Percentiles rank a stretch among this genome's conserved stretches.
Conservation (phyloP, 1,284 basidiomycete genomes). For the Boletus semigastroideus region DNA sequence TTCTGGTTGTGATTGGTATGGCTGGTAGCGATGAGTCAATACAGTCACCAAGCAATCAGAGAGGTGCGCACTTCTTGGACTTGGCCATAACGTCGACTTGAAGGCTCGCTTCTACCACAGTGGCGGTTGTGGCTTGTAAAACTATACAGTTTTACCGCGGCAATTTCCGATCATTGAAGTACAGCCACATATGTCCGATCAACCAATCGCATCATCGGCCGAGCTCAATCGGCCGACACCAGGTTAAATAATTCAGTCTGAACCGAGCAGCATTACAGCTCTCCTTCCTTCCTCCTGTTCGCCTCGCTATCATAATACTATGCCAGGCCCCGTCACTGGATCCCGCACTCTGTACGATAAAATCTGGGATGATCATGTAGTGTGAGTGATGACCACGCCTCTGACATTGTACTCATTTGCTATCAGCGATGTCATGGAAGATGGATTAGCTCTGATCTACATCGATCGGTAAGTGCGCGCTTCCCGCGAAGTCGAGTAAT, state of each 20-base stretch:
- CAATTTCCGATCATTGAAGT: slow-evolving; percentile 15
- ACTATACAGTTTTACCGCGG: slow-evolving; percentile 38
- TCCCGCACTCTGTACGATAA: slow-evolving; percentile 93
- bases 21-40: slow-evolving; percentile 43
- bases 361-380: slow-evolving; percentile 94
- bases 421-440: slow-evolving; percentile 68
- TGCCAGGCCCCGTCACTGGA: slow-evolving; percentile 55
- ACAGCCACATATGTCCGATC: too few relatives aligned
- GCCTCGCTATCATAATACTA: slow-evolving; percentile 25
- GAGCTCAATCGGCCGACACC: slow-evolving; percentile 24
- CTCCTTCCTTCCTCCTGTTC: not conserved
- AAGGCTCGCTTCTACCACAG: slow-evolving; percentile 27
- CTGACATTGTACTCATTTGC: slow-evolving; percentile 16
- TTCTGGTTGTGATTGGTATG: slow-evolving; percentile 94
- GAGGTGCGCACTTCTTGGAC: slow-evolving; percentile 67
- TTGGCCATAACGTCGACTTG: slow-evolving; percentile 68
- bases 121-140: slow-evolving; percentile 47
- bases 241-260: not conserved
- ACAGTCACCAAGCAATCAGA: not conserved
- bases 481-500: not conserved
- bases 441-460: slow-evolving; percentile 87
- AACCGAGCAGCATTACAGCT: not conserved
- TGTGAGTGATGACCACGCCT: slow-evolving; percentile 50
- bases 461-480: slow-evolving; percentile 73
- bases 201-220: slow-evolving; percentile 17